Evolutionary conservation across 441 rosid species (phyloP).

Genomic region (Macaranga tanarius): DNA sequence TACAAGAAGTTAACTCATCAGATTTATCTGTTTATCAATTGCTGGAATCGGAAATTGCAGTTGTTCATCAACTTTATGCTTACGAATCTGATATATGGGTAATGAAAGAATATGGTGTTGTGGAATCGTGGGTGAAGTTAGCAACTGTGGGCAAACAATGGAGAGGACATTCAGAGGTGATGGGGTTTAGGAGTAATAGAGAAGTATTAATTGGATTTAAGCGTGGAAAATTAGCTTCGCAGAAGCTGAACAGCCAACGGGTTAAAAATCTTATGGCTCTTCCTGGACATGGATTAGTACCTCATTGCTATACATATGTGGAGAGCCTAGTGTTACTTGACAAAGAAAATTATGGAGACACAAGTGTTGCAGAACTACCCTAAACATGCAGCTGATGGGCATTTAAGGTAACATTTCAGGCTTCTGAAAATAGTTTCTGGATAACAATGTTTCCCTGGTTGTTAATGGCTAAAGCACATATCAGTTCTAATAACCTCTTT

Average conservation of each 20-base stretch:
- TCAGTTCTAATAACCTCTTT: no score
- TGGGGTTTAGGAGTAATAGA: conserved; percentile 20
- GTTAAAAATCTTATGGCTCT: neutral
- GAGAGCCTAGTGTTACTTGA: no score
- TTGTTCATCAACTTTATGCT: neutral
- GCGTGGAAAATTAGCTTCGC: neutral
- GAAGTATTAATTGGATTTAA: neutral
- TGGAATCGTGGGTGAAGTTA: conserved; percentile 23
- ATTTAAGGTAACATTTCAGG: no score
- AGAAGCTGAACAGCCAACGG: neutral
- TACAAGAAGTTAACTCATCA: neutral
- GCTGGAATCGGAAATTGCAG: conserved; percentile 18
- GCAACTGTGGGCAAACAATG: neutral
- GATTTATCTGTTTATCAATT: neutral
- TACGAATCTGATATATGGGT: conserved; percentile 8
- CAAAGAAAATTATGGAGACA: no score
- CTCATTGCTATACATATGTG: no score
- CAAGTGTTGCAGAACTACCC: no score
- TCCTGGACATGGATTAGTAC: no score
- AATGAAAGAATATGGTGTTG: conserved; percentile 21
- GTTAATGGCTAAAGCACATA: no score
- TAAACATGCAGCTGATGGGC: no score
- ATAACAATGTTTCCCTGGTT: no score
- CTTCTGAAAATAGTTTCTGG: no score
- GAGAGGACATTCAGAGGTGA: neutral